Percentiles rank a stretch among this genome's conserved stretches.
Evolutionary conservation across 495 filamentous ascomycete genomes (phyloP).

Genomic region (Aspergillus coremiiformis): DNA sequence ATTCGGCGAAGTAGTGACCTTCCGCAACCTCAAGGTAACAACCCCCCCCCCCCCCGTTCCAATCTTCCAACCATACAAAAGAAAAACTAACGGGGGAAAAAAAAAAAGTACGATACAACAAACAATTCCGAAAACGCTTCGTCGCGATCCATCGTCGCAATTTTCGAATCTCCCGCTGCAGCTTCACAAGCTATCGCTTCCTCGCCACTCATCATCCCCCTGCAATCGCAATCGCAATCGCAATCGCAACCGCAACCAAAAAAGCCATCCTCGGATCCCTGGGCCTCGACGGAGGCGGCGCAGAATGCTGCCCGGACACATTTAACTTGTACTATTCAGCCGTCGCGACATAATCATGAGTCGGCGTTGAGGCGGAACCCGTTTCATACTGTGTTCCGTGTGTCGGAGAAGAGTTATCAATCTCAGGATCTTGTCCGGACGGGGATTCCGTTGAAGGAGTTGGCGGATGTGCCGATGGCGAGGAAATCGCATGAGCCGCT

Average conservation of each 20-base stretch:
- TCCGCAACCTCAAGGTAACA: conserved; percentile 60
- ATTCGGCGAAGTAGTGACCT: conserved; percentile 71
- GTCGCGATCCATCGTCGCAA: conserved; percentile 19
- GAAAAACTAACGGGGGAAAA: conserved; percentile 7
- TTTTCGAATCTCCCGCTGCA: conserved; percentile 31
- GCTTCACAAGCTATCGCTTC: conserved; percentile 28
- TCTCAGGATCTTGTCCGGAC: conserved; percentile 23
- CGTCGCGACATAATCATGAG: conserved; percentile 23
- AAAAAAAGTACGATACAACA: conserved; percentile 16
- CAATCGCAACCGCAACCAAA: neutral
- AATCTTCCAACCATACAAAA: conserved; percentile 14
- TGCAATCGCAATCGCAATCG: neutral
- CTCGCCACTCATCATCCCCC: conserved; percentile 25
- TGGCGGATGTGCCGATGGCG: conserved; percentile 26
- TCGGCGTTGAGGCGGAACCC: conserved; percentile 24
- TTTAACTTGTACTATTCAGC: conserved; percentile 22
- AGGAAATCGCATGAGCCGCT: conserved; percentile 13
- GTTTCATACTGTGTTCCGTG: conserved; percentile 19
- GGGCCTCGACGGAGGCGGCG: neutral
- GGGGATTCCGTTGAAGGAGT: conserved; percentile 20
- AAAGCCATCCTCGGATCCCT: neutral
- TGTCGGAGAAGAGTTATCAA: conserved; percentile 11
- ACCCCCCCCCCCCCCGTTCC: neutral
- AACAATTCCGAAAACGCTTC: conserved; percentile 5
- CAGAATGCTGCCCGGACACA: neutral